These are phyloP conservation scores for Trifolium dubium DNA, from an alignment of 306 rosid species.

Conservation along the genomic window DNA sequence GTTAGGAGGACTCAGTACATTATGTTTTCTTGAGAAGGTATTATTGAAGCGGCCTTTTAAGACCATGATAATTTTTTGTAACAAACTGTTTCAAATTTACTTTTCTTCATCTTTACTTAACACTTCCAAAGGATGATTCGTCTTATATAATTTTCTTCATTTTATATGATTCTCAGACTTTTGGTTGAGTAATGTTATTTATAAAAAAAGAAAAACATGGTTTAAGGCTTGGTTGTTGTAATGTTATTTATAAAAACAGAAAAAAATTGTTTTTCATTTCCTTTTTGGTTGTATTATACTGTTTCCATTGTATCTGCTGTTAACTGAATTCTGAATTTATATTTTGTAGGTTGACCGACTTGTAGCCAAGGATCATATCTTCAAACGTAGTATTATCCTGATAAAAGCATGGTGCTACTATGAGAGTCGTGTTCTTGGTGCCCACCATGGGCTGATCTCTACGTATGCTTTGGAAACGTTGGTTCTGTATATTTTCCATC, in stretches of 20 bases:
- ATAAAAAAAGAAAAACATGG: no score
- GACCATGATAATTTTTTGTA: constrained; percentile 18
- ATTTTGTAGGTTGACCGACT: constrained; percentile 71
- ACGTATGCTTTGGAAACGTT: constrained; percentile 92
- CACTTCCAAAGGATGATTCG: constrained; percentile 21
- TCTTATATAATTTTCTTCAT: constrained; percentile 1
- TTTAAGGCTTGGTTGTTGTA: no score
- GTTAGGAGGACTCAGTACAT: constrained; percentile 87
- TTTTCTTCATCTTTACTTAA: constrained; percentile 22
- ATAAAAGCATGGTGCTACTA: constrained; percentile 95
- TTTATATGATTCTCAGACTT: constrained; percentile 28
- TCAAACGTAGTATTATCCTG: constrained; percentile 84
- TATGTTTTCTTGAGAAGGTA: constrained; percentile 94
- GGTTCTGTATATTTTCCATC: constrained; percentile 82
- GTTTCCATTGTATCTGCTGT: constrained; percentile 23
- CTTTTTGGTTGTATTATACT: constrained; percentile 8
- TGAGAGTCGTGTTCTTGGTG: constrained; percentile 91
- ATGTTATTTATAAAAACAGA: no score
- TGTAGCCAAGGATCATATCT: constrained; percentile 76
- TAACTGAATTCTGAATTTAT: constrained; percentile 36
- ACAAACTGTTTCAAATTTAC: neutral
- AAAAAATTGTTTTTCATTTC: constrained; percentile 7
- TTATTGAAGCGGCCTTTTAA: constrained; percentile 24
- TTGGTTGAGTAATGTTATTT: no score
- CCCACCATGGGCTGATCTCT: constrained; percentile 89